Evolutionary conservation across 2,329 filamentous ascomycete genomes (phyloP), one percentile per base, ranked within the genome.

Genomic region (Blastomyces silverae): DNA sequence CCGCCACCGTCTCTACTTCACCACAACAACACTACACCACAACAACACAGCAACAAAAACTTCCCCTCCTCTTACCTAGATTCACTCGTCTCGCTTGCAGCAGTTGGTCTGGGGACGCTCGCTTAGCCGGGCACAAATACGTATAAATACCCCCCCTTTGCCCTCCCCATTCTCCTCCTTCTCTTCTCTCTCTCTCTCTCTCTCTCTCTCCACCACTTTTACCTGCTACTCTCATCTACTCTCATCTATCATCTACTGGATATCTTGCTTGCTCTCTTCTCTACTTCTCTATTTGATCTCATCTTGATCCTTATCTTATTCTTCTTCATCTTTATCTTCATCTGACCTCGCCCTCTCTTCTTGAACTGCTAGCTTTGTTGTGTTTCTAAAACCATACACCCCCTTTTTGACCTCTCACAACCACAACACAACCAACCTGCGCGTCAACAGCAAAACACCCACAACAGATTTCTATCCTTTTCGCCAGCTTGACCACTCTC

Each of bases 161-260:
- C 34, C 28, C 34, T 7, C n/a, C 20, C 55, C 22, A 2, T 22
- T n/a, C 13, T 39, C n/a, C 20, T 39, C 13, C 20, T 39, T 31
- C 37, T 3, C 20, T 37, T n/a, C n/a, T 34, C 55, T 57, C 28
- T 37, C 28, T 57, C 55, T 57, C 55, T 56, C 53, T 37, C 55
- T 57, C 55, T 57, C 55, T n/a, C 17, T 52, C 25, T 7, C 25
- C n/a, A 28, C 10, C 48, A 1, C 48, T 22, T 15, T 46, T 13
- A 46, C 42, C 10, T 42, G 10, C 10, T 5, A 4, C 17, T 34
- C 28, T n/a, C n/a, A n/a, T n/a, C n/a, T n/a, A n/a, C n/a, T n/a
- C n/a, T n/a, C n/a, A n/a, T n/a, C n/a, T n/a, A n/a, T 55, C 25
- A 34, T 11, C 2, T 2, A 31, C 31, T 31, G 31, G 2, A 34